Evolutionary conservation across 129 eudicot genomes (phyloP).

Genomic region (Artemisia argyi): DNA sequence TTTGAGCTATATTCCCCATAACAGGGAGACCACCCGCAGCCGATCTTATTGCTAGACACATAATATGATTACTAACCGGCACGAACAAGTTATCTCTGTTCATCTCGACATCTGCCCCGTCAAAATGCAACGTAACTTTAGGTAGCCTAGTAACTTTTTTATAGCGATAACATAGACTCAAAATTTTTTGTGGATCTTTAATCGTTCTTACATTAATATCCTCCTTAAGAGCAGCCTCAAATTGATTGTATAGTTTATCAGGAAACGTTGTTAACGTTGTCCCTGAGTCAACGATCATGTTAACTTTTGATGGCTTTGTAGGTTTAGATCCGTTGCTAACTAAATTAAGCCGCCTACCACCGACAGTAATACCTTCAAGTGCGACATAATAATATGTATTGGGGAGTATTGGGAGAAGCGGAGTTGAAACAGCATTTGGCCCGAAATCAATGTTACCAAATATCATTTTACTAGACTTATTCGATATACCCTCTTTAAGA

Average conservation of each 20-base stretch:
- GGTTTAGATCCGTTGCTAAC: neutral
- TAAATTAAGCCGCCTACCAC: neutral
- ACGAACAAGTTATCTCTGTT: slow-evolving; percentile 26
- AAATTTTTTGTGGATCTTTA: slow-evolving; percentile 22
- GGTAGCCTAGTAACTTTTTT: slow-evolving; percentile 12
- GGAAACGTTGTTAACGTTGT: slow-evolving; percentile 48
- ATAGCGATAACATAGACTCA: slow-evolving; percentile 32
- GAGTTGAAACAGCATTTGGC: slow-evolving; percentile 27
- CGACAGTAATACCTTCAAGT: slow-evolving; percentile 26
- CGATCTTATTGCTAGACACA: slow-evolving; percentile 38
- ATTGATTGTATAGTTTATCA: neutral
- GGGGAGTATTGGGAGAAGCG: slow-evolving; percentile 15
- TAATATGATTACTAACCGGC: slow-evolving; percentile 20
- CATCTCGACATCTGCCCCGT: slow-evolving; percentile 46
- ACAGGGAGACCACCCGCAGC: neutral
- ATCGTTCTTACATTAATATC: slow-evolving; percentile 24
- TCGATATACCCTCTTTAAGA: neutral
- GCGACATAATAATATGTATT: slow-evolving; percentile 31
- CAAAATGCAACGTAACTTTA: slow-evolving; percentile 33
- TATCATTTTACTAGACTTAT: slow-evolving; percentile 36
- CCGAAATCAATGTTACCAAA: slow-evolving; percentile 34
- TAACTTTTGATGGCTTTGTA: slow-evolving; percentile 23
- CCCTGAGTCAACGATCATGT: slow-evolving; percentile 66
- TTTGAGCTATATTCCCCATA: slow-evolving; percentile 52
- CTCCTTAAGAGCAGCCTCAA: slow-evolving; percentile 23